phyloP scores from a whole-genome alignment of 352 stramenopile species.

The Phytophthora sp. region DNA sequence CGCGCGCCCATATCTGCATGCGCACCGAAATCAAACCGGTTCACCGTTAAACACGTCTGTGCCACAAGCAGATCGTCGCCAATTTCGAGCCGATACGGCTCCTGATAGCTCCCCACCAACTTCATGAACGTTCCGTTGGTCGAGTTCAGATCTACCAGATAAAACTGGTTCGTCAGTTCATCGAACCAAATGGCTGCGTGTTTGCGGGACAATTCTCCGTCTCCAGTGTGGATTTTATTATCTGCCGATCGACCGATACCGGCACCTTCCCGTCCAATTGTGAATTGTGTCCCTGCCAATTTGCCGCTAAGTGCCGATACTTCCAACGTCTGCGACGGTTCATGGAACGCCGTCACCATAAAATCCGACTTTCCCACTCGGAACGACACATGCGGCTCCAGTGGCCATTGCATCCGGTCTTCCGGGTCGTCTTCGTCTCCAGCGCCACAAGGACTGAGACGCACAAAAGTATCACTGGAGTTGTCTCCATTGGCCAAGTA shows the following conservation, averaged over 20 bases:
- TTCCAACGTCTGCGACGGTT: constrained; percentile 58
- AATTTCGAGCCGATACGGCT: constrained; percentile 92
- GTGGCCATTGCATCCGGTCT: constrained; percentile 82
- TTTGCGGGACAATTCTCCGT: constrained; percentile 94
- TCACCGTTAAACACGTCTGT: constrained; percentile 96
- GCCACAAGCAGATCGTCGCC: constrained; percentile 96
- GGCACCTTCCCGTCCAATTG: constrained; percentile 84
- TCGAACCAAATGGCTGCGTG: constrained; percentile 95
- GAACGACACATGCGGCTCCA: constrained; percentile 66
- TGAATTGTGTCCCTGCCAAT: constrained; percentile 75
- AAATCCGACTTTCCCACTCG: constrained; percentile 87
- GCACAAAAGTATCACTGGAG: constrained; percentile 73
- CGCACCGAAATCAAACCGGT: constrained; percentile 96
- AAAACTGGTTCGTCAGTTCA: constrained; percentile 75
- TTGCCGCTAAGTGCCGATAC: constrained; percentile 68
- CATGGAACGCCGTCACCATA: constrained; percentile 61
- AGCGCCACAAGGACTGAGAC: constrained; percentile 46
- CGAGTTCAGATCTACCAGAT: constrained; percentile 86
- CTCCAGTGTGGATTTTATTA: constrained; percentile 93
- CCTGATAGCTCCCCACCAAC: constrained; percentile 92
- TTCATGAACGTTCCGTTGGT: constrained; percentile 97
- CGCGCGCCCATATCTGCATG: constrained; percentile 93
- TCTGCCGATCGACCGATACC: constrained; percentile 88
- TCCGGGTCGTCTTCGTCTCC: constrained; percentile 48
- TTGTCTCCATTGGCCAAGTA: constrained; percentile 65